A percentile compares a stretch with the other conserved stretches of the same genome.
phyloP scores from a whole-genome alignment of 805 yeast genomes.

The Blastobotrys mokoenaii region DNA sequence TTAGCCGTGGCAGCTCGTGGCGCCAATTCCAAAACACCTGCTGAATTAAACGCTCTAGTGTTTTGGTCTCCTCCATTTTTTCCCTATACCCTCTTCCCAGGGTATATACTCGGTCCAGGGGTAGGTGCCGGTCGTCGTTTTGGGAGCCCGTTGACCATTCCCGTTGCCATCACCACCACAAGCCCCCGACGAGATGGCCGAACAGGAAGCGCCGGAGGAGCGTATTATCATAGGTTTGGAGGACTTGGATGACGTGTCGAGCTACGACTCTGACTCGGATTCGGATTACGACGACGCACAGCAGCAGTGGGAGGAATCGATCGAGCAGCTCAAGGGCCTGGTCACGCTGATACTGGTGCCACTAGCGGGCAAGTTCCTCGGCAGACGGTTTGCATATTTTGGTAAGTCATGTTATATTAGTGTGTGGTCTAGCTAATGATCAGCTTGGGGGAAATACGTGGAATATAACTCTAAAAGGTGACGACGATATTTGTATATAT shows the following conservation, averaged over 20 bases:
- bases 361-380: constrained; percentile 56
- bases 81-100: no score
- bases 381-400: constrained; percentile 44
- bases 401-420: constrained; percentile 1
- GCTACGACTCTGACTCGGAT: constrained; percentile 13
- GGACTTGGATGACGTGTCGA: constrained; percentile 1
- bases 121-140: no score
- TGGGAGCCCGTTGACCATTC: no score
- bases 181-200: not conserved
- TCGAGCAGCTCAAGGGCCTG: constrained; percentile 48
- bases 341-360: constrained; percentile 53
- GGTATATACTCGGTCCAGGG: no score
- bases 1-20: constrained; percentile 32
- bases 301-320: constrained; percentile 66
- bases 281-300: constrained; percentile 39
- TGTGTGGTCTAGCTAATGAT: not conserved
- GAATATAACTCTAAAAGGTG: not conserved
- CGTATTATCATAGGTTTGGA: no score
- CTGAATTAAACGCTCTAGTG: no score
- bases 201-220: not conserved
- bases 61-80: no score
- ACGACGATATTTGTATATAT: not conserved
- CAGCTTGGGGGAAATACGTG: constrained; percentile 11
- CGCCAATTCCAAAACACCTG: constrained; percentile 9
- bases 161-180: not conserved